A percentile compares a stretch with the other conserved stretches of the same genome.
These are phyloP conservation scores for Dictyophora rubrovolvata DNA, from an alignment of 768 basidiomycete genomes.

Conservation along the genomic window DNA sequence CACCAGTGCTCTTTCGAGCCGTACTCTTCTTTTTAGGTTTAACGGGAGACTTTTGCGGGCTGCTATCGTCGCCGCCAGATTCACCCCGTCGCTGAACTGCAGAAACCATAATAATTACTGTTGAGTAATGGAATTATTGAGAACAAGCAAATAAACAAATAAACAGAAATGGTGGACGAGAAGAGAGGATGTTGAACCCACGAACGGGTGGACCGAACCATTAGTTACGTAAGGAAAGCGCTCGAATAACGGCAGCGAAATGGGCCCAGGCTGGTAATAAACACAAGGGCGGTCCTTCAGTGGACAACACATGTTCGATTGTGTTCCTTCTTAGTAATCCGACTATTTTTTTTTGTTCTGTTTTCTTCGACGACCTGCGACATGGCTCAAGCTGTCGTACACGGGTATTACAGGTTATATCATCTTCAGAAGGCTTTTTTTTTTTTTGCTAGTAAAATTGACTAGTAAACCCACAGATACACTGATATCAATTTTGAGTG, in stretches of 20 bases:
- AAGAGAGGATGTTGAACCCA: background rate
- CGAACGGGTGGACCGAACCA: background rate
- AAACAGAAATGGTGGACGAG: background rate
- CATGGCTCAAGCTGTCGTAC: conserved; percentile 31
- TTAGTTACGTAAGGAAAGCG: background rate
- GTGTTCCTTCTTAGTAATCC: background rate
- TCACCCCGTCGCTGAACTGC: conserved; percentile 11
- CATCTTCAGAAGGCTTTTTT: conserved; percentile 3
- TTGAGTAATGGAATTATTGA: background rate
- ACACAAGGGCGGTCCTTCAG: too few species aligned
- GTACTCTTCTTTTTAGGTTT: conserved; percentile 45
- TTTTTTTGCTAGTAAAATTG: conserved; percentile 12
- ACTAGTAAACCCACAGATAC: conserved; percentile 32
- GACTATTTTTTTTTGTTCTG: background rate
- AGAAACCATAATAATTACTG: background rate
- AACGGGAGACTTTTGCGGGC: conserved; percentile 31
- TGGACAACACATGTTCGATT: background rate
- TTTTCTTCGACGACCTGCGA: background rate
- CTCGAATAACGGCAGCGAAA: background rate
- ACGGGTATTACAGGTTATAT: conserved; percentile 48
- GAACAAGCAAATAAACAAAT: background rate
- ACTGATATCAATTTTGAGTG: conserved; percentile 82
- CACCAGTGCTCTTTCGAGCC: conserved; percentile 81
- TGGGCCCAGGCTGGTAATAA: too few species aligned
- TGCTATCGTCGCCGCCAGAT: conserved; percentile 31